Evolutionary conservation across 202 grass and related monocot genomes (phyloP), one percentile per base, ranked within the genome.

Genomic region (Zoysia matrella): DNA sequence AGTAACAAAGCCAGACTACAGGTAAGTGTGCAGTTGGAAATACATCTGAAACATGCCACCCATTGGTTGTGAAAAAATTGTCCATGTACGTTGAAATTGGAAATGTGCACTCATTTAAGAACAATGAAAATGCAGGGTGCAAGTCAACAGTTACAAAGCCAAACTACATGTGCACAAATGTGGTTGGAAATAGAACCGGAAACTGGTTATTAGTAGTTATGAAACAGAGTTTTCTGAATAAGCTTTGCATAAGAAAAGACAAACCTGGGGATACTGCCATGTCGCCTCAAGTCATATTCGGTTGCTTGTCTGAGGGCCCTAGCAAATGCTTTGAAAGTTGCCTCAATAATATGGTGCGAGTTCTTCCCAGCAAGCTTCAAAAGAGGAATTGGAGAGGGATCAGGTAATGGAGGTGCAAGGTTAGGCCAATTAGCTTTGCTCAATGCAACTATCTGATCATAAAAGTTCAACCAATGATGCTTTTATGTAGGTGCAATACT

Each of bases 281-380:
- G 84, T 43, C 95, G 84, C 36, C 90, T 84, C 64, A 91, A 80
- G 69, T 98, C 95, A 48, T 88, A 91, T 78, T 98, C 90, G 72
- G 80, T 93, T 67, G 95, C 92, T 79, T 98, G 92, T 36, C 92
- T 90, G 89, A 98, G 95, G 52, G 95, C 95, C 83, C 90, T 91
- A 15, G 95, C 95, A 91, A 98, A 95, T 76, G 95, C 92, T 89
- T 94, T 95, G 77, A 98, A 98, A 83, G 84, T 78, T 60, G 92
- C 92, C 72, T 95, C 95, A 0, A 98, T 91, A 9, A 95, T 95
- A 84, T 95, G 90, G 79, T 95, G 95, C 0, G 89, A 95, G 53
- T 98, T 95, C 69, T 88, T 88, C 39, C 95, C 95, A 77, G 95
- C 90, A 83, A 95, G 90, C 95, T 98, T 75, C 22, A 47, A 15